These are phyloP conservation scores for Kwoniella shandongensis DNA, from an alignment of 768 basidiomycete species.

Conservation along the genomic window DNA sequence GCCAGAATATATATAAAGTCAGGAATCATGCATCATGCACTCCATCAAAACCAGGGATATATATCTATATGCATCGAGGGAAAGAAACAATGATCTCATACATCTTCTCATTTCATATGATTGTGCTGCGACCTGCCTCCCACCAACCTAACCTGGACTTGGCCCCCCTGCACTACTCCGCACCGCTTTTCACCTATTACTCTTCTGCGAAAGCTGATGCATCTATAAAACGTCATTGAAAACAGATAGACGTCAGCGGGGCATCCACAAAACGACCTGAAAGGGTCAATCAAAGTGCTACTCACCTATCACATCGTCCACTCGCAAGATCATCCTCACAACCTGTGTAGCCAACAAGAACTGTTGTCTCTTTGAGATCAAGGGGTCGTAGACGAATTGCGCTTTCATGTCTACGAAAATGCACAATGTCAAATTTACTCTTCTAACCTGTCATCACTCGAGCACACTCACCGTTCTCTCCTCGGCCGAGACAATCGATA, in stretches of 20 bases:
- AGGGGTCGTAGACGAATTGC: constrained; percentile 93
- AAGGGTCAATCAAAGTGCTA: not conserved
- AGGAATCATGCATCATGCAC: too few relatives aligned
- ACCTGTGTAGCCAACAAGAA: constrained; percentile 81
- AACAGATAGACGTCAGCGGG: not conserved
- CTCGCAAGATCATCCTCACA: constrained; percentile 52
- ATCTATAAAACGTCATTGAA: constrained; percentile 21
- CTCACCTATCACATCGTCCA: constrained; percentile 54
- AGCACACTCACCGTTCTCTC: constrained; percentile 72
- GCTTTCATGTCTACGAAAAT: constrained; percentile 81
- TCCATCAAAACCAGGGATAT: not conserved
- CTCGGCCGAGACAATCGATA: constrained; percentile 84
- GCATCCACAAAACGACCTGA: not conserved
- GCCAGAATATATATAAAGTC: too few relatives aligned
- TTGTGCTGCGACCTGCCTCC: not conserved
- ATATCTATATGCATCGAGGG: constrained; percentile 1
- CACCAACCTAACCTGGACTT: not conserved
- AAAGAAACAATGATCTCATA: constrained; percentile 1
- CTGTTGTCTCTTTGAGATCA: constrained; percentile 96
- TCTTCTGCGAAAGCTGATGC: constrained; percentile 31
- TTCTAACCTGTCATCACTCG: not conserved
- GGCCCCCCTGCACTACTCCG: constrained; percentile 1
- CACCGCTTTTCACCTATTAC: too few relatives aligned
- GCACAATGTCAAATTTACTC: not conserved
- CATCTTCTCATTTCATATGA: not conserved